These are phyloP conservation scores for Rutstroemia sp. DNA, from an alignment of 2,329 filamentous ascomycete genomes.

Conservation along the genomic window DNA sequence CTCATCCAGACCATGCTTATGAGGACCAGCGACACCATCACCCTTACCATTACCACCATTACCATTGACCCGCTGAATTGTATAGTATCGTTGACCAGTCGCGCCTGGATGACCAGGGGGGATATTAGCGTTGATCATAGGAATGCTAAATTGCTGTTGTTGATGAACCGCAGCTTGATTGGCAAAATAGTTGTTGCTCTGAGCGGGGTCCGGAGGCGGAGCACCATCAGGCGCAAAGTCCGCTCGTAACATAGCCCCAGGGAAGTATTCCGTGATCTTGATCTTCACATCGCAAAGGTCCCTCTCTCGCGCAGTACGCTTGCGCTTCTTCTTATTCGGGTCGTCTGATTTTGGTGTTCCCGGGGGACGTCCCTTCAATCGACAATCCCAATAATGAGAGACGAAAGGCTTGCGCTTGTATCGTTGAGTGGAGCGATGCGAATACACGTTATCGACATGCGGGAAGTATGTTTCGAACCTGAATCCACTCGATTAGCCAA, in stretches of 20 bases:
- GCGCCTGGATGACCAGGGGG: conserved; percentile 39
- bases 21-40: conserved; percentile 62
- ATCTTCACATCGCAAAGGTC: conserved; percentile 85
- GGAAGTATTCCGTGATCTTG: conserved; percentile 75
- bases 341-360: conserved; percentile 75
- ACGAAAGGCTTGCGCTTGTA: conserved; percentile 80
- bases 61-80: conserved; percentile 70
- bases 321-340: conserved; percentile 75
- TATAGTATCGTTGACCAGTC: conserved; percentile 55
- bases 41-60: conserved; percentile 67
- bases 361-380: conserved; percentile 70
- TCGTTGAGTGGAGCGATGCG: conserved; percentile 71
- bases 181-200: conserved; percentile 27
- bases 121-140: conserved; percentile 34
- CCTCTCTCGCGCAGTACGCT: conserved; percentile 64
- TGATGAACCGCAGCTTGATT: conserved; percentile 17
- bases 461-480: conserved; percentile 78
- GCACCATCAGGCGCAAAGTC: conserved; percentile 28
- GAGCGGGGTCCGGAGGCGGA: conserved; percentile 15
- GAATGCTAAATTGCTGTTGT: conserved; percentile 34
- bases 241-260: conserved; percentile 37
- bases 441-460: conserved; percentile 79
- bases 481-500: conserved; percentile 9
- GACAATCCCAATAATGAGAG: conserved; percentile 79
- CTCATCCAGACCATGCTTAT: conserved; percentile 64